Conservation (phyloP, 148 eudicot species). For the Cornus suecica region DNA sequence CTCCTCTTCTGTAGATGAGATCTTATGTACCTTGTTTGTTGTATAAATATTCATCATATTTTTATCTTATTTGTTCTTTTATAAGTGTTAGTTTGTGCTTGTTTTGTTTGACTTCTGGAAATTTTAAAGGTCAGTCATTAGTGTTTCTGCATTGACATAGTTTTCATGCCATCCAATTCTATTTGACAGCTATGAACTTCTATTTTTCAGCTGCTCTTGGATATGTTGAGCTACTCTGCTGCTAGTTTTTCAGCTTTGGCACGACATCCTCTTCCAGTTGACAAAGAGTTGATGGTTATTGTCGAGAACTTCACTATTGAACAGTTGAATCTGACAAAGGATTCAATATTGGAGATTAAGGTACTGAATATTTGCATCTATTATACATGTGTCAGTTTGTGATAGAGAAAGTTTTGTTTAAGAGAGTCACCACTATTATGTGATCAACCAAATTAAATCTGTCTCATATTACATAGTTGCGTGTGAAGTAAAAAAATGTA, state of each 20-base stretch:
- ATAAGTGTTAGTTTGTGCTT: neutral
- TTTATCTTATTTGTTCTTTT: neutral
- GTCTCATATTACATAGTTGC: neutral
- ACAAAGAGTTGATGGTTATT: conserved; percentile 45
- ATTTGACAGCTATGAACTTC: conserved; percentile 6
- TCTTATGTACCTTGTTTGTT: neutral
- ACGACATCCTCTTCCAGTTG: conserved; percentile 40
- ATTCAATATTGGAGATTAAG: conserved; percentile 58
- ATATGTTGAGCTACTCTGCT: conserved; percentile 58
- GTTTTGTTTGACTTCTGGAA: conserved; percentile 4
- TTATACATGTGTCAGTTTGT: neutral
- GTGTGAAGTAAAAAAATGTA: neutral
- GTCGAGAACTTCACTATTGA: conserved; percentile 58
- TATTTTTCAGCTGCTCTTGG: conserved; percentile 65
- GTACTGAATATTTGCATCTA: conserved; percentile 29
- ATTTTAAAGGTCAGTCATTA: neutral
- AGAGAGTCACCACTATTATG: conserved; percentile 1
- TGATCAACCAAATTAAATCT: neutral
- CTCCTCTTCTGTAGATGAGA: neutral
- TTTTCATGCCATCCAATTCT: neutral
- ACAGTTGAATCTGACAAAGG: conserved; percentile 57
- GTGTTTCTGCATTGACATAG: neutral
- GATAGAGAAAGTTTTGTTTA: neutral
- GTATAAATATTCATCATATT: neutral
- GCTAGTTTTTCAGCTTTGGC: conserved; percentile 58